Evolutionary conservation across 2,329 filamentous ascomycete genomes (phyloP).

Genomic region (Akanthomyces uredinophilus): DNA sequence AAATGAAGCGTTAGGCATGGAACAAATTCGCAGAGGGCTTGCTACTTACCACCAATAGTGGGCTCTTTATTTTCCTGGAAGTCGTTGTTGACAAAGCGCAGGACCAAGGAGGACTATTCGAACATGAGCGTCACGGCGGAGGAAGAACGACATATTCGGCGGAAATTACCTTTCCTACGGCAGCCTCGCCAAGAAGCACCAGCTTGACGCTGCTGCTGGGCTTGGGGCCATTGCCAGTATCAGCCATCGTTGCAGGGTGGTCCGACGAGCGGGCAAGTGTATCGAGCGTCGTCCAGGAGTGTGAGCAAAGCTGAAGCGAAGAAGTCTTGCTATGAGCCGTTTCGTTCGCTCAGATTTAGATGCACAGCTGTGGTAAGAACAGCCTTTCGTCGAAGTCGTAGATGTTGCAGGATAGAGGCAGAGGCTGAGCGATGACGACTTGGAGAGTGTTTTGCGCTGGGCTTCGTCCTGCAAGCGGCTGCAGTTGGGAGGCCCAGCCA

Average conservation of each 20-base stretch:
- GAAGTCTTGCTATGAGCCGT: neutral
- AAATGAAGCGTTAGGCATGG: slow-evolving; percentile 2
- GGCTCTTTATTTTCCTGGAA: slow-evolving; percentile 99
- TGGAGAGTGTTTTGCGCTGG: slow-evolving; percentile 9
- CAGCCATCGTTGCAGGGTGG: slow-evolving; percentile 29
- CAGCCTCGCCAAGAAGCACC: slow-evolving; percentile 92
- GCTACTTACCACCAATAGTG: slow-evolving; percentile 81
- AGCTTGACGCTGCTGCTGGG: slow-evolving; percentile 99
- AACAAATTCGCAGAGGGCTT: neutral
- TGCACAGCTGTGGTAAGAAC: neutral
- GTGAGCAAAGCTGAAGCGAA: neutral
- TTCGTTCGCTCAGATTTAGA: neutral
- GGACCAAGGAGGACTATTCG: slow-evolving; percentile 82
- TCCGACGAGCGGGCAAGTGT: slow-evolving; percentile 3
- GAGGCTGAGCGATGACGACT: slow-evolving; percentile 19
- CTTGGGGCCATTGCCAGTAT: slow-evolving; percentile 65
- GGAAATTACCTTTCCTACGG: slow-evolving; percentile 89
- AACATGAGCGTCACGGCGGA: slow-evolving; percentile 17
- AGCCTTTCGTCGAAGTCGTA: neutral
- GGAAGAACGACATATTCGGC: neutral
- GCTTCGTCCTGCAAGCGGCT: slow-evolving; percentile 8
- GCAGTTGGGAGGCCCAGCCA: slow-evolving; percentile 9
- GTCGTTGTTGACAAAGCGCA: slow-evolving; percentile 99
- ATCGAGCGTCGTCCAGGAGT: neutral
- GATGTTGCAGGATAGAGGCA: slow-evolving; percentile 14